phyloP scores from a whole-genome alignment of 805 yeast genomes.

The Nakazawaea siamensis region DNA sequence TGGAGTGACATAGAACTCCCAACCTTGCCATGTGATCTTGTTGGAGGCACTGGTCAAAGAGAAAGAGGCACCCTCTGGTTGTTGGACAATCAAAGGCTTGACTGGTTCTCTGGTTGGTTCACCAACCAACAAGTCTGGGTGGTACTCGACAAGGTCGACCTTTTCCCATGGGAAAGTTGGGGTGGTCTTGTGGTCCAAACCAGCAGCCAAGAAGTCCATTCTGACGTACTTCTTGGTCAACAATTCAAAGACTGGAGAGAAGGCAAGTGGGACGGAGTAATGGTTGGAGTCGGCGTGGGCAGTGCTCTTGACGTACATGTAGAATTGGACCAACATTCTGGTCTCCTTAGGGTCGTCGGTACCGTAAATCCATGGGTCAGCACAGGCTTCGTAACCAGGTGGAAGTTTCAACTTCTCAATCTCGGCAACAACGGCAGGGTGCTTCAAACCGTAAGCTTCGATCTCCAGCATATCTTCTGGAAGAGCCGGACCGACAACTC shows the following conservation, averaged over 20 bases:
- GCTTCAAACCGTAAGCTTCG: slow-evolving; percentile 41
- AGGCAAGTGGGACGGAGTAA: slow-evolving; percentile 65
- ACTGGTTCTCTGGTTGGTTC: slow-evolving; percentile 36
- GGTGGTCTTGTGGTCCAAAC: slow-evolving; percentile 48
- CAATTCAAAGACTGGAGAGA: slow-evolving; percentile 66
- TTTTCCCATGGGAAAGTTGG: slow-evolving; percentile 53
- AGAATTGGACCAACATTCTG: slow-evolving; percentile 61
- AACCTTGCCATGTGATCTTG: slow-evolving; percentile 71
- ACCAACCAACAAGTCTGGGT: slow-evolving; percentile 56
- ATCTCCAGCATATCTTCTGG: slow-evolving; percentile 52
- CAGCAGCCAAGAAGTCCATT: slow-evolving; percentile 69
- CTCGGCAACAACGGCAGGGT: slow-evolving; percentile 56
- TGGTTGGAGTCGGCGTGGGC: slow-evolving; percentile 67
- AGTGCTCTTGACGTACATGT: slow-evolving; percentile 63
- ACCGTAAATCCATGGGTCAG: slow-evolving; percentile 86
- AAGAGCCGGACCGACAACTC: slow-evolving; percentile 63
- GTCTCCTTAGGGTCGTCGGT: slow-evolving; percentile 57
- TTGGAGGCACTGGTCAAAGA: slow-evolving; percentile 36
- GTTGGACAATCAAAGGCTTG: slow-evolving; percentile 61
- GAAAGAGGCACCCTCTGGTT: slow-evolving; percentile 80
- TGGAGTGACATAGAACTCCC: slow-evolving; percentile 69
- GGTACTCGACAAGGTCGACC: slow-evolving; percentile 61
- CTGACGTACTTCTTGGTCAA: slow-evolving; percentile 52
- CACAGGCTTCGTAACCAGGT: slow-evolving; percentile 39
- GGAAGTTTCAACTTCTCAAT: slow-evolving; percentile 62